These are phyloP conservation scores for Dothiorella sarmentorum DNA, from an alignment of 2,329 filamentous ascomycete species.

Conservation along the genomic window DNA sequence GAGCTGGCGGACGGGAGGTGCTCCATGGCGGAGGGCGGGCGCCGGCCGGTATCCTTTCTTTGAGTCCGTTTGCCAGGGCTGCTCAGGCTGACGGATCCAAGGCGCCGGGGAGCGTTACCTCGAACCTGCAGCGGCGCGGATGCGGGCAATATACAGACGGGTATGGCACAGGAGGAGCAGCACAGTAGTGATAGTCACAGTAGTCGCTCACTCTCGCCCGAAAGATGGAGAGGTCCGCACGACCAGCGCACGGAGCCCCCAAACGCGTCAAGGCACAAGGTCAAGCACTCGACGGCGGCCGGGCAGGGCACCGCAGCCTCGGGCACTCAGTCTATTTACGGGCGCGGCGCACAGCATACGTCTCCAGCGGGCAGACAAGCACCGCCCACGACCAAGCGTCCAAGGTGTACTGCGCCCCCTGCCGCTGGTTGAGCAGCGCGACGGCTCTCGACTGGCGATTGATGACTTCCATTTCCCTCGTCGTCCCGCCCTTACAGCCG, in stretches of 20 bases:
- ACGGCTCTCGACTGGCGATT: no score
- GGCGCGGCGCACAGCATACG: not conserved
- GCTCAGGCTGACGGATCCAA: conserved; percentile 17
- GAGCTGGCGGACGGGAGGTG: conserved; percentile 11
- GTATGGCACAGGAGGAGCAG: conserved; percentile 13
- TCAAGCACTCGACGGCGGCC: conserved; percentile 1
- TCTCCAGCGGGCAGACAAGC: no score
- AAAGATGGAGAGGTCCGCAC: conserved; percentile 11
- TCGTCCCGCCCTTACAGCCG: conserved; percentile 5
- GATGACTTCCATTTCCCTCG: no score
- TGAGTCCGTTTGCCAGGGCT: conserved; percentile 15
- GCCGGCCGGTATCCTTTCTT: conserved; percentile 14
- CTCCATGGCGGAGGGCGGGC: conserved; percentile 15
- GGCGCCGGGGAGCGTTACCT: conserved; percentile 16
- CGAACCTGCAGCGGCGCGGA: conserved; percentile 16
- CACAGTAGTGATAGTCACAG: conserved; percentile 6
- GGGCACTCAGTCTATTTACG: conserved; percentile 13
- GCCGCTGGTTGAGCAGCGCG: no score
- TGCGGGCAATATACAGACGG: conserved; percentile 13
- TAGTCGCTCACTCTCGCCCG: conserved; percentile 9
- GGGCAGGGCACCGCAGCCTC: not conserved
- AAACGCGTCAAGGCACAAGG: conserved; percentile 10
- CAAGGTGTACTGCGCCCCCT: not conserved
- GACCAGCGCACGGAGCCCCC: conserved; percentile 10
- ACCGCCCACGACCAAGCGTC: no score